Base-by-base conservation (phyloP, 2,329 filamentous ascomycete genomes). In the Arthrobotrys entomopaga region DNA sequence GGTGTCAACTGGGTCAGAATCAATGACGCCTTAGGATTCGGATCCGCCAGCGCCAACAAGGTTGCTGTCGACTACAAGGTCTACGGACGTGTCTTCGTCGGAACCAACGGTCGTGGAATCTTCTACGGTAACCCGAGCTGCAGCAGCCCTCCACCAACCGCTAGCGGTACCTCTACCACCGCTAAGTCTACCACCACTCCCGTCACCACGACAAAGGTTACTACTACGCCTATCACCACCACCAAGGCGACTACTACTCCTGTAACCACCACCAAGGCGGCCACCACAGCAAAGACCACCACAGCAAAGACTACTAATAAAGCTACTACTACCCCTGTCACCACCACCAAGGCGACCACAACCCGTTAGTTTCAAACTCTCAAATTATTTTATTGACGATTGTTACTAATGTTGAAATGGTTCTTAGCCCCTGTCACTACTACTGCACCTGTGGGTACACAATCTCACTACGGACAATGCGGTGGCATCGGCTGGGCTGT, bases 81-180 rank as follows among this genome's bases (percentile, higher is more conserved):
- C 16, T 77, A 75, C 53, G 76, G 77, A 48, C 74, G 74, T 59
- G 77, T 77, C 22, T 77, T 67, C 58, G 59, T 77, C 34, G 77
- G 76, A 11, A 77, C 76, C 5, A 78, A 78, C 34, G 77, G 77
- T 15, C 56, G 77, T 59, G 77, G 77, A 26, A 77, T 78, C 29
- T 77, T 78, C 52, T 76, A 76, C 22, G 76, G 73, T 13, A 74
- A 60, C 38, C 67, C 67, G 42, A 73, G 61, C 48, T 73, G 67
- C 54, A 34, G 60, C 20, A 73, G 67, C 42, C 67, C 67, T n/a
- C 67, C 67, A 50, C 67, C 67, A 29, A 65, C 60, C 1, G 54
- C 54, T 56, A 65, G 60, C 56, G 54, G 60, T 4, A 73, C 67
- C n/a, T 61, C 59, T 15, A 15, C 46, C 16, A 26, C 50, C n/a